Percentiles rank a stretch among this genome's conserved stretches.
Evolutionary conservation across 2,329 filamentous ascomycete genomes (phyloP).

Genomic region (Hirsutella minnesotensis): DNA sequence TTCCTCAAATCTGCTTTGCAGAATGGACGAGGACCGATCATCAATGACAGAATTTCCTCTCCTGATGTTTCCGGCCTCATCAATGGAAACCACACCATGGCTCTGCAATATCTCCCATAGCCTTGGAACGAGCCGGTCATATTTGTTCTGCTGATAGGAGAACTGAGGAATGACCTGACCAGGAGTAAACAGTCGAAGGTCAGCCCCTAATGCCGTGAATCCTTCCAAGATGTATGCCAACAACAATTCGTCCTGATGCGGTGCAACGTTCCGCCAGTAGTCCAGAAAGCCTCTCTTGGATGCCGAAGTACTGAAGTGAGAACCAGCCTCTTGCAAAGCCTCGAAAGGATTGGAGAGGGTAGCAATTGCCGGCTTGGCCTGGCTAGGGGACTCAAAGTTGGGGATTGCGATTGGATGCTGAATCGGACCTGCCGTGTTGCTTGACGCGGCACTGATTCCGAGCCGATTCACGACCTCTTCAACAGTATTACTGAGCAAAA

Average conservation of each 20-base stretch:
- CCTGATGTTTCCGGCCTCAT: no score
- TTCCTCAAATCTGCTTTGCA: neutral
- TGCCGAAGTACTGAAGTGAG: neutral
- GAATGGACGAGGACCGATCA: neutral
- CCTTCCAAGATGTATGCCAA: conserved; percentile 1
- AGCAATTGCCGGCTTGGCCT: no score
- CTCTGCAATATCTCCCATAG: no score
- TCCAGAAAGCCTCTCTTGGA: neutral
- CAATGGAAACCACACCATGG: no score
- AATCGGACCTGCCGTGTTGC: no score
- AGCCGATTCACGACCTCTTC: no score
- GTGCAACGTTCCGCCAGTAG: neutral
- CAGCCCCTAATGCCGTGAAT: neutral
- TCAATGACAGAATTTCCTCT: neutral
- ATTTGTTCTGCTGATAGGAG: neutral
- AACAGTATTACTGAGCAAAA: no score
- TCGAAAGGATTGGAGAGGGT: no score
- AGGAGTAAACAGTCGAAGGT: neutral
- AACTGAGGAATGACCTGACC: neutral
- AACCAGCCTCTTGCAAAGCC: no score
- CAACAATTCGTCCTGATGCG: neutral
- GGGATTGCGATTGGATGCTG: no score
- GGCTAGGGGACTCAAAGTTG: no score
- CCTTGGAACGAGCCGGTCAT: neutral
- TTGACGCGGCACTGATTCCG: no score